These are phyloP conservation scores for Globisporangium spiculum DNA, from an alignment of 352 stramenopile genomes.

Conservation along the genomic window DNA sequence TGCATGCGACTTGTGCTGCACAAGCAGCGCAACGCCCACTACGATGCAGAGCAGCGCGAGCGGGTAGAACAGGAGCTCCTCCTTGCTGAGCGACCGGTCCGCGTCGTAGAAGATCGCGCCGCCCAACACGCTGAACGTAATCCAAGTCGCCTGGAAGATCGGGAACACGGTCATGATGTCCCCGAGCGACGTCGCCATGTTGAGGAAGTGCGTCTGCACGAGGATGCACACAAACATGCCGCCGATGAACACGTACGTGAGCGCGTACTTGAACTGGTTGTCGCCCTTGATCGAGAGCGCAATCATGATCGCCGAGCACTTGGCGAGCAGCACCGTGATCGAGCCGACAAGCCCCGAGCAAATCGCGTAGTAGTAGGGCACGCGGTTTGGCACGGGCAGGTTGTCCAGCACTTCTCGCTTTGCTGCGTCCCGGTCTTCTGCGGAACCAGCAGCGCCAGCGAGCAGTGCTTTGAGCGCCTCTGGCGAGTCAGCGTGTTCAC, in stretches of 20 bases:
- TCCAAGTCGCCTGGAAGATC: conserved; percentile 88
- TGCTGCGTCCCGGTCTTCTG: background rate
- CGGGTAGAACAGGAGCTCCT: conserved; percentile 71
- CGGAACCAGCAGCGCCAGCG: background rate
- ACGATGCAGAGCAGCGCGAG: conserved; percentile 68
- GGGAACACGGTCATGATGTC: conserved; percentile 90
- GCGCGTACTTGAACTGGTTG: conserved; percentile 83
- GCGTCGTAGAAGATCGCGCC: conserved; percentile 84
- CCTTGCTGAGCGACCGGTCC: conserved; percentile 44
- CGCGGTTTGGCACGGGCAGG: conserved; percentile 27
- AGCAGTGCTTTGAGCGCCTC: conserved; percentile 9
- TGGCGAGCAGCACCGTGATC: conserved; percentile 81
- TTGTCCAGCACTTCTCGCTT: background rate
- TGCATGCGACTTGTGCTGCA: conserved; percentile 43
- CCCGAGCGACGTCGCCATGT: conserved; percentile 76
- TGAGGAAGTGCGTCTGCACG: conserved; percentile 86
- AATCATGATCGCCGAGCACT: conserved; percentile 87
- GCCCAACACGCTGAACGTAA: conserved; percentile 84
- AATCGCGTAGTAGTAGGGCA: conserved; percentile 86
- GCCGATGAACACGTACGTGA: conserved; percentile 86
- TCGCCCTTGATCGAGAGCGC: conserved; percentile 75
- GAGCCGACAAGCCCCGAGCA: conserved; percentile 84
- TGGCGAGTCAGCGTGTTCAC: background rate
- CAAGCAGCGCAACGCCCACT: conserved; percentile 61
- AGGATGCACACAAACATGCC: conserved; percentile 87